Conservation (phyloP, 2,329 filamentous ascomycete species). For the Exutisphaerella laricina region DNA sequence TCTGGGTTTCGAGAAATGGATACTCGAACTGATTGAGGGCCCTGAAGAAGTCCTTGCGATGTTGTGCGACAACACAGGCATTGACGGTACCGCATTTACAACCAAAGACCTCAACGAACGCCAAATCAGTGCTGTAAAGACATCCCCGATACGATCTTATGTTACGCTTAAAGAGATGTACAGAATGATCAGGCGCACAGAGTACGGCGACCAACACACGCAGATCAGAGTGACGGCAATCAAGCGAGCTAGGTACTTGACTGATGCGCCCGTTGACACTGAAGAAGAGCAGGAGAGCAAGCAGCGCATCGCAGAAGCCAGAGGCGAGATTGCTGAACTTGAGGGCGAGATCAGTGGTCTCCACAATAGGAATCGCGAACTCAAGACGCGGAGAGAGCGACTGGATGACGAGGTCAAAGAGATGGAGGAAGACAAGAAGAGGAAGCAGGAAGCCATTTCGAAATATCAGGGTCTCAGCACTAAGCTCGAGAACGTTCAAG, state of each 20-base stretch:
- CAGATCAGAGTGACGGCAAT: constrained; percentile 64
- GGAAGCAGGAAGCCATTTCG: constrained; percentile 57
- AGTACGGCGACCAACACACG: constrained; percentile 71
- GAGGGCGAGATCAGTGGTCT: constrained; percentile 32
- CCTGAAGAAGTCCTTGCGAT: constrained; percentile 80
- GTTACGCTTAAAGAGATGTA: constrained; percentile 62
- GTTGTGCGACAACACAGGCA: constrained; percentile 67
- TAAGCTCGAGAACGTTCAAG: constrained; percentile 58
- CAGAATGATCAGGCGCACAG: constrained; percentile 62
- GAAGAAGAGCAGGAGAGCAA: constrained; percentile 58
- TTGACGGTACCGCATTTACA: constrained; percentile 65
- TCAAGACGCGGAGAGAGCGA: constrained; percentile 25
- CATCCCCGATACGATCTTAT: constrained; percentile 58
- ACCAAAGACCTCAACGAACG: constrained; percentile 58
- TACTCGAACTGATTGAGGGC: constrained; percentile 71
- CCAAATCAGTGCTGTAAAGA: constrained; percentile 59
- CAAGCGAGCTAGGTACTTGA: constrained; percentile 62
- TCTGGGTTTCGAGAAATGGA: constrained; percentile 72
- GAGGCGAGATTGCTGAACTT: constrained; percentile 38
- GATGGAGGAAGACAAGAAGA: constrained; percentile 16
- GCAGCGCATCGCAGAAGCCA: constrained; percentile 43
- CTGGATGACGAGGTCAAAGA: constrained; percentile 39
- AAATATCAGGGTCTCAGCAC: constrained; percentile 63
- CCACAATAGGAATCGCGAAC: constrained; percentile 27
- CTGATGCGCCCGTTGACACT: constrained; percentile 66